Percentiles rank a stretch among this genome's conserved stretches.
phyloP scores from a whole-genome alignment of 441 rosid genomes.

The Gossypium laxum region DNA sequence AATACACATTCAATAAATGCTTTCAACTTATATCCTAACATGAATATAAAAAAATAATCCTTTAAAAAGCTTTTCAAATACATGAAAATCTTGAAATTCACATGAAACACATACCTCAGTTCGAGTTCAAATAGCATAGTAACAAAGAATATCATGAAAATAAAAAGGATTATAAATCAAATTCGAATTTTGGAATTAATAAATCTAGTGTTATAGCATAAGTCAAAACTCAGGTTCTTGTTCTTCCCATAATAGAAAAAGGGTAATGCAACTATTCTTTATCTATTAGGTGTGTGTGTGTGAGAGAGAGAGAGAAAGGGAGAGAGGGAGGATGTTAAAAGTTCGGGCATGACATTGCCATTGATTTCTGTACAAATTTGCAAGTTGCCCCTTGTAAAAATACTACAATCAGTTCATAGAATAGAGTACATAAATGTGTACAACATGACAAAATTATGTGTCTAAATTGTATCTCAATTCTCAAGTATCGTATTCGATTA shows the following conservation, averaged over 20 bases:
- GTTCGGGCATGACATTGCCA: constrained; percentile 15
- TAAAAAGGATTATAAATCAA: no score
- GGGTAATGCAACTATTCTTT: not conserved
- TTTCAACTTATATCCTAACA: no score
- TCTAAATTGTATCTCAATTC: constrained; percentile 1
- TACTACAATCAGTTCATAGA: not conserved
- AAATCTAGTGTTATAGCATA: no score
- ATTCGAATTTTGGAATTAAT: no score
- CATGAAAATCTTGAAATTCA: no score
- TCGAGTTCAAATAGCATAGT: no score
- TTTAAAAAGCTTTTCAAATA: no score
- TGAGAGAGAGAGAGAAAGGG: not conserved
- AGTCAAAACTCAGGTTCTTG: no score
- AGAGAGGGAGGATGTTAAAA: not conserved
- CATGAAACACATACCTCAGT: no score
- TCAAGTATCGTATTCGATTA: constrained; percentile 3
- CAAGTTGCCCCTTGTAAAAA: constrained; percentile 18
- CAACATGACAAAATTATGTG: constrained; percentile 23
- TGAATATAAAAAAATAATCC: no score
- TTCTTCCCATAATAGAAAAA: not conserved
- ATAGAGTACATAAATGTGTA: constrained; percentile 22
- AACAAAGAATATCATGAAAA: no score
- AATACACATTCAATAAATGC: no score
- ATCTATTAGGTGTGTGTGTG: not conserved
- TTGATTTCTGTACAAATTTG: constrained; percentile 31